Percentiles rank a stretch among this genome's conserved stretches.
Conservation (phyloP, 768 basidiomycete species). For the Rhodosporidiobolus odoratus region DNA sequence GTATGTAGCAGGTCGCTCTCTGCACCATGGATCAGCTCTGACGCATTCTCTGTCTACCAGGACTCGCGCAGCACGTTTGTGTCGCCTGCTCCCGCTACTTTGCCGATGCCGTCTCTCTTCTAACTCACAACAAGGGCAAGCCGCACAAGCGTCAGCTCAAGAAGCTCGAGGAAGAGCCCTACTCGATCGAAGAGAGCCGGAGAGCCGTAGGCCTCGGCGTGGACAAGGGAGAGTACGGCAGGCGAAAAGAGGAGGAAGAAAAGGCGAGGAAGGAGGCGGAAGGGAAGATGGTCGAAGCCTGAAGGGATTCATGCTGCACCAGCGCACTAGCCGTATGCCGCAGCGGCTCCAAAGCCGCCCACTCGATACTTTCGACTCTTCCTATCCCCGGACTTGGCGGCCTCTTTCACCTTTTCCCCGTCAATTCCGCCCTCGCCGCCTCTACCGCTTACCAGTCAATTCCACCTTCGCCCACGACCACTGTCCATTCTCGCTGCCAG, state of each 20-base stretch:
- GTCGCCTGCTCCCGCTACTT: conserved; percentile 37
- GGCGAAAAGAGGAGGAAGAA: conserved; percentile 25
- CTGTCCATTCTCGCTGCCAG: too few species aligned
- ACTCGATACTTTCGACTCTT: too few species aligned
- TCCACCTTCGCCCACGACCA: too few species aligned
- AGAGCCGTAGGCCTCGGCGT: conserved; percentile 27
- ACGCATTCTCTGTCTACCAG: not conserved
- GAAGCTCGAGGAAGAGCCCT: conserved; percentile 38
- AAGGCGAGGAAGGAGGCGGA: not conserved
- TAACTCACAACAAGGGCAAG: conserved; percentile 30
- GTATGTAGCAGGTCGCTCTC: not conserved
- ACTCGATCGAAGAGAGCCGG: conserved; percentile 33
- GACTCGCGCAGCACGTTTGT: conserved; percentile 32
- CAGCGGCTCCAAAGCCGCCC: too few species aligned
- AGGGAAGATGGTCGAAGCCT: not conserved
- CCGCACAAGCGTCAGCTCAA: conserved; percentile 37
- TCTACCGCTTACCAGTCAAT: too few species aligned
- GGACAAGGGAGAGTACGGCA: conserved; percentile 35
- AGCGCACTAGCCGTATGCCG: too few species aligned
- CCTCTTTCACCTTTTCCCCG: too few species aligned
- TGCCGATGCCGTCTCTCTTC: conserved; percentile 30
- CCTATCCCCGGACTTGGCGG: too few species aligned
- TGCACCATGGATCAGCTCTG: not conserved
- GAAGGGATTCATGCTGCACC: too few species aligned
- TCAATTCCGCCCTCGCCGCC: not conserved